Evolutionary conservation across 2,329 filamentous ascomycete species (phyloP), one percentile per base, ranked within the genome.

Genomic region (Verticillium alfalfae): DNA sequence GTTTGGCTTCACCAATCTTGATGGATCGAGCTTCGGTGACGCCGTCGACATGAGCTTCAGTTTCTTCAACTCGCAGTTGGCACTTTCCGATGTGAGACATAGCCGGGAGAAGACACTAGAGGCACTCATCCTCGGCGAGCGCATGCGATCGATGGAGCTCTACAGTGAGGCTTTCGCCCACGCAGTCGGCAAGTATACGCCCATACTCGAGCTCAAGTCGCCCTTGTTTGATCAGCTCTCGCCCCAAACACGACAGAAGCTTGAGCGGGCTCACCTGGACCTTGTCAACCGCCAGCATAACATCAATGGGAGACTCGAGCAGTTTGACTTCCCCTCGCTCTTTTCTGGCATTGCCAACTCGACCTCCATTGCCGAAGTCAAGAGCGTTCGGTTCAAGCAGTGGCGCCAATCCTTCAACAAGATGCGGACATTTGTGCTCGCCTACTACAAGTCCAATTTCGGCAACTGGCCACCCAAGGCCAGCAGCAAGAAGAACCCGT

Each of bases 141-240:
- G 86, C 41, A 91, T 98, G 87, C 88, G 88, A 62, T 96, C 86
- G 57, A 85, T 89, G 69, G 83, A 88, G 8, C 82, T 99, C 2
- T 98, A 96, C 76, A 92, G 91, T 62, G 93, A 97, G 74, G 92
- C 92, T 0, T 98, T 97, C 70, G 88, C 93, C 5, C 95, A 98
- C 73, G 92, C 89, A 0, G 92, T 91, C 10, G 95, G 94, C 58
- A 96, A 95, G 74, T 92, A 94, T 63, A 84, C 91, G 22, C 82
- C 92, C 37, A 86, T 93, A 63, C 82, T 87, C 60, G 79, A 83
- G 2, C 76, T 93, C 56, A 84, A 87, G 54, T 88, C 86, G 58
- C 85, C 87, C 0, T 85, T 95, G 57, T 93, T 87, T 73, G 79
- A 82, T 34, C 80, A 90, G 68, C 84, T 98, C 52, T 91, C 88